These are phyloP conservation scores for Xylariaceae sp. DNA, from an alignment of 2,329 filamentous ascomycete species.

Conservation along the genomic window DNA sequence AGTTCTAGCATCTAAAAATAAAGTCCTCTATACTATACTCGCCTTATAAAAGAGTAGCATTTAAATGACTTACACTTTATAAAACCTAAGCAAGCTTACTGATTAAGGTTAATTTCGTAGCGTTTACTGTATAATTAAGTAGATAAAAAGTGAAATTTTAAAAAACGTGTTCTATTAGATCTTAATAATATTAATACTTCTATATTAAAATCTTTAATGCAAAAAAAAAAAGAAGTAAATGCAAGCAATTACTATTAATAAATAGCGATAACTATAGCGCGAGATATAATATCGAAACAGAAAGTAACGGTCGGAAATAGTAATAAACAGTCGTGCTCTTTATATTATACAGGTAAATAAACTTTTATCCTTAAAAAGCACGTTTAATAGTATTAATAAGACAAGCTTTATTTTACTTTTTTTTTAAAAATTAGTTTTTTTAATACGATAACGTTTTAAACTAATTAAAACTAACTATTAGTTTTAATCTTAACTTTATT, in stretches of 20 bases:
- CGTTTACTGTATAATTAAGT: too few species aligned
- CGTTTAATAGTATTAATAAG: not conserved
- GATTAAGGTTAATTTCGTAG: too few species aligned
- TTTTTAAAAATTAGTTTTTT: too few species aligned
- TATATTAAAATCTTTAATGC: not conserved
- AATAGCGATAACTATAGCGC: not conserved
- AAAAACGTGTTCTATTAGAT: not conserved
- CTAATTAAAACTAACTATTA: not conserved
- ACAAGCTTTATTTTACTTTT: not conserved
- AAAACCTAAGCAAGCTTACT: too few species aligned
- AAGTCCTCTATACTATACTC: too few species aligned
- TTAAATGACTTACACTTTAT: too few species aligned
- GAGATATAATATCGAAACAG: slow-evolving; percentile 4
- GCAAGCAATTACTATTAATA: slow-evolving; percentile 12
- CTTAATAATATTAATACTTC: slow-evolving; percentile 1
- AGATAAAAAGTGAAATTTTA: not conserved
- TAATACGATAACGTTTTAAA: too few species aligned
- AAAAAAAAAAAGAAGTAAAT: not conserved
- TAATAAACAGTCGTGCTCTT: not conserved
- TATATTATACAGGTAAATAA: not conserved
- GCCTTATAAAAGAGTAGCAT: too few species aligned
- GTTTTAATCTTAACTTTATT: not conserved
- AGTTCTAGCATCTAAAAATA: too few species aligned
- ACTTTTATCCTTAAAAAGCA: not conserved
- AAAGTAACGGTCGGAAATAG: not conserved